These are phyloP conservation scores for Neonectria ditissima DNA, from an alignment of 2,329 filamentous ascomycete genomes.

Conservation along the genomic window DNA sequence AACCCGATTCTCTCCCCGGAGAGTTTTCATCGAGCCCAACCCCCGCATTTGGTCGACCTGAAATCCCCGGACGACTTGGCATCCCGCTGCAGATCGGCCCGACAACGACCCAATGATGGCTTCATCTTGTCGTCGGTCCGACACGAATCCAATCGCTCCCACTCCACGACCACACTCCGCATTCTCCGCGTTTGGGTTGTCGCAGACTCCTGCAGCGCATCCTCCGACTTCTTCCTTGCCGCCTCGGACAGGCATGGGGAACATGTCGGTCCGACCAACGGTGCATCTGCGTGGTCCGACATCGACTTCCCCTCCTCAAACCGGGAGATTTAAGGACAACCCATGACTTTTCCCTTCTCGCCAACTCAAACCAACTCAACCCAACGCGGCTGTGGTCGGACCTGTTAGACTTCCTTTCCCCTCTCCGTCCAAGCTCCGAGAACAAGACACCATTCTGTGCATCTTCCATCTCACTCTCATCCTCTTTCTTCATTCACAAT, in stretches of 20 bases:
- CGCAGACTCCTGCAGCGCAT: neutral
- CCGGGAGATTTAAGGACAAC: constrained; percentile 21
- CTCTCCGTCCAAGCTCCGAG: neutral
- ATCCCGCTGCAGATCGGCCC: constrained; percentile 20
- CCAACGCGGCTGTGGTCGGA: neutral
- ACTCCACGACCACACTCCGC: neutral
- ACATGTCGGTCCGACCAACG: constrained; percentile 22
- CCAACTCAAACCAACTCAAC: neutral
- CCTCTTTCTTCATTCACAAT: constrained; percentile 12
- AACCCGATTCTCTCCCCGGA: neutral
- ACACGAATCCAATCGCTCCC: constrained; percentile 3
- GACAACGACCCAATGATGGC: constrained; percentile 24
- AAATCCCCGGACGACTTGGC: neutral
- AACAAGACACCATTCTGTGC: neutral
- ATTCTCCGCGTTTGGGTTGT: neutral
- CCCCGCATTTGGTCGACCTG: neutral
- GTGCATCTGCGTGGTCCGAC: neutral
- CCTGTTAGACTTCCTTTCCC: neutral
- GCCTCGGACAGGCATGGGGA: neutral
- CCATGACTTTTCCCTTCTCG: neutral
- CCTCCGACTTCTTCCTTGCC: neutral
- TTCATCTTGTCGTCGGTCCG: neutral
- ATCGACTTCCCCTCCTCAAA: neutral
- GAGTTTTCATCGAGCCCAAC: neutral
- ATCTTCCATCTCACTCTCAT: neutral